phyloP scores from a whole-genome alignment of 495 filamentous ascomycete genomes.

The Aspergillus saccharolyticus region DNA sequence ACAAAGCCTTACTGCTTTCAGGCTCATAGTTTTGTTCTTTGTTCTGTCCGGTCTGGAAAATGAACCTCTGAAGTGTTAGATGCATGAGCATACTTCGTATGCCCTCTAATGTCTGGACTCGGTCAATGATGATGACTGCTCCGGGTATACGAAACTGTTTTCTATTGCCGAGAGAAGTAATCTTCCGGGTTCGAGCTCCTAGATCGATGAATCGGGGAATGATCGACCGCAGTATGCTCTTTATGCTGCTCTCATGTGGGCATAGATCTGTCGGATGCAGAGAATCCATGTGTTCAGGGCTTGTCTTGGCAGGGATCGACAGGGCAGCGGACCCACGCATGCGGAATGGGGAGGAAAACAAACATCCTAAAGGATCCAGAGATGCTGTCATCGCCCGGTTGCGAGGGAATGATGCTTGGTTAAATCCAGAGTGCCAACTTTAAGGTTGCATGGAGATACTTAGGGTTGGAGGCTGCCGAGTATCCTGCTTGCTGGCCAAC shows the following conservation, averaged over 20 bases:
- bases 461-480: neutral
- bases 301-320: neutral
- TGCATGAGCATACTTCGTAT: neutral
- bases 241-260: neutral
- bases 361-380: neutral
- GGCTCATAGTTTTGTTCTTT: neutral
- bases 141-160: neutral
- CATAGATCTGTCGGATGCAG: neutral
- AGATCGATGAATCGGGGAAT: neutral
- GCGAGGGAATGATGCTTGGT: neutral
- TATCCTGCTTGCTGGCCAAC: neutral
- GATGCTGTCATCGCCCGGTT: neutral
- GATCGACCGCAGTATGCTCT: neutral
- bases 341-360: neutral
- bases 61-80: neutral
- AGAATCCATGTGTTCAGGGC: neutral
- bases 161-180: neutral
- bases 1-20: neutral
- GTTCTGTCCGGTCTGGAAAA: neutral
- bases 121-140: neutral
- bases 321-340: neutral
- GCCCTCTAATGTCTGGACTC: neutral
- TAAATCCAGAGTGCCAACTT: neutral
- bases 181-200: neutral
- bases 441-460: neutral